phyloP scores from a whole-genome alignment of 805 yeast species.

The Kodamaea sagamina region DNA sequence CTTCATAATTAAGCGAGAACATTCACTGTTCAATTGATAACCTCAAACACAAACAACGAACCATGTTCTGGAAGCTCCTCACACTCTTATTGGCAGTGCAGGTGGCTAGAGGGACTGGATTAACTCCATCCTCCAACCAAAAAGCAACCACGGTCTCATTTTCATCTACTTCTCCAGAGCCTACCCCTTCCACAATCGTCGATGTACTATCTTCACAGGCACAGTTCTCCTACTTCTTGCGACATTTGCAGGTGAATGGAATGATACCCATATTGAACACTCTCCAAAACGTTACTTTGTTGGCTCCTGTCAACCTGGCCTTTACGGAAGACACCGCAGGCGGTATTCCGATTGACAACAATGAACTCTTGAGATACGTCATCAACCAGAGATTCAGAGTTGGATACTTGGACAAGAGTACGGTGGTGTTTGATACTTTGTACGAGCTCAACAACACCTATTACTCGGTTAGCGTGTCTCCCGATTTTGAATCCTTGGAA shows the following conservation, averaged over 20 bases:
- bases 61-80: too few species aligned
- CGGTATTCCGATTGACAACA: constrained; percentile 11
- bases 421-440: constrained; percentile 34
- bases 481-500: constrained; percentile 28
- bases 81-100: neutral
- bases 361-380: constrained; percentile 24
- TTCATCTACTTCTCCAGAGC: constrained; percentile 14
- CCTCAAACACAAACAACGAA: too few species aligned
- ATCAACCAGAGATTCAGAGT: constrained; percentile 35
- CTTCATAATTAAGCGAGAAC: too few species aligned
- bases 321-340: constrained; percentile 37
- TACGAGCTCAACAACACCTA: constrained; percentile 16
- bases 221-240: constrained; percentile 64
- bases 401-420: constrained; percentile 27
- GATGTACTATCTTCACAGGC: constrained; percentile 70
- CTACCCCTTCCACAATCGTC: constrained; percentile 50
- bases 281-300: constrained; percentile 63
- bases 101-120: neutral
- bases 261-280: constrained; percentile 62
- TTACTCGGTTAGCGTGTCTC: constrained; percentile 28
- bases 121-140: neutral
- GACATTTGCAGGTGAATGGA: constrained; percentile 61
- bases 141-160: neutral
- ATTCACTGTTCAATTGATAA: too few species aligned
- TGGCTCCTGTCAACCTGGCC: constrained; percentile 83